Conservation (phyloP, 176 grass and related monocot genomes). For the Guadua angustifolia region DNA sequence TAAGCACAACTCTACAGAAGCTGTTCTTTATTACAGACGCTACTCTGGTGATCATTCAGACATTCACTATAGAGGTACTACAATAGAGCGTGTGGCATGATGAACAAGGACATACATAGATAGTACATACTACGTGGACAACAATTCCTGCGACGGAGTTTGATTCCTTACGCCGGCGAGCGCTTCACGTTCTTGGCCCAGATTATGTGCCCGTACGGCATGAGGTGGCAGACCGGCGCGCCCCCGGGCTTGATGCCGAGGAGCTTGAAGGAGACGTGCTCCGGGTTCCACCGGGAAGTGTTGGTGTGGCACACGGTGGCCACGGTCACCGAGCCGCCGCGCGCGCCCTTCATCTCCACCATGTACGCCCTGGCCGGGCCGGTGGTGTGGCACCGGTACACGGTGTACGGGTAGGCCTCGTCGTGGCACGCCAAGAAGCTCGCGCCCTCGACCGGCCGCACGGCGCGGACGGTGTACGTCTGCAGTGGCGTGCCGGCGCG, state of each 20-base stretch:
- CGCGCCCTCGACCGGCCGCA: conserved; percentile 9
- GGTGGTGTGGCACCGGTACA: conserved; percentile 59
- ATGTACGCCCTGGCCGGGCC: conserved; percentile 54
- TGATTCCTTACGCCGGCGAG: conserved; percentile 16
- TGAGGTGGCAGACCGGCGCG: conserved; percentile 53
- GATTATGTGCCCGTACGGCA: conserved; percentile 58
- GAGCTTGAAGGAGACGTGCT: conserved; percentile 62
- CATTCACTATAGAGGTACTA: background rate
- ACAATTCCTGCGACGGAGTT: background rate
- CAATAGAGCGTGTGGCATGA: conserved; percentile 12
- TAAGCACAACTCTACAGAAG: too few relatives aligned
- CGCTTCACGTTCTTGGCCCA: conserved; percentile 47
- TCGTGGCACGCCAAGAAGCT: conserved; percentile 60
- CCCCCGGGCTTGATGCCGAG: conserved; percentile 52
- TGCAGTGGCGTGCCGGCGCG: conserved; percentile 36
- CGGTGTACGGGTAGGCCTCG: conserved; percentile 52
- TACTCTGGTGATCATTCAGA: background rate
- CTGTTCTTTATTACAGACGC: conserved; percentile 34
- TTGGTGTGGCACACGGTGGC: conserved; percentile 59
- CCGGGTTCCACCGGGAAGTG: conserved; percentile 52
- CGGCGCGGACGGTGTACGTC: conserved; percentile 32
- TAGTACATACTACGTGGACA: background rate
- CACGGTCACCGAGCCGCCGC: conserved; percentile 15
- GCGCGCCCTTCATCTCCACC: conserved; percentile 45
- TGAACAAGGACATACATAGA: background rate